phyloP scores from a whole-genome alignment of 345 rosid genomes.

The Eucalyptus microcorys region DNA sequence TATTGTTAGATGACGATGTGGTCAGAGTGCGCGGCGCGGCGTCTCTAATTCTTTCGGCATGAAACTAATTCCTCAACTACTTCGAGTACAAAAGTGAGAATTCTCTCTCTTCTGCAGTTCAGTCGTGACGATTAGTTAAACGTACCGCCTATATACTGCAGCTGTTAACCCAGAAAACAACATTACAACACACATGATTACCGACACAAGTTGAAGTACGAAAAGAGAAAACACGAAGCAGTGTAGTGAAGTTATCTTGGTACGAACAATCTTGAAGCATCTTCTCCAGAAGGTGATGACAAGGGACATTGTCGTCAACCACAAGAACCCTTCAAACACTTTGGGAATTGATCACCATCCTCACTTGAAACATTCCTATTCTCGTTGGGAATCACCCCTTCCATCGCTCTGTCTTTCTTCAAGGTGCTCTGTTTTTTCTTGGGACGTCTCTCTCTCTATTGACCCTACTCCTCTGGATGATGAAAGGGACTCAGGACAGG shows the following conservation, averaged over 20 bases:
- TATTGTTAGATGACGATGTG: background rate
- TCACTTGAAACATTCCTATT: background rate
- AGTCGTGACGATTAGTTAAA: background rate
- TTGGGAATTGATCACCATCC: background rate
- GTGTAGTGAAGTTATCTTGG: background rate
- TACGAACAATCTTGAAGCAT: background rate
- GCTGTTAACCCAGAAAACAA: background rate
- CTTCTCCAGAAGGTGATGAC: background rate
- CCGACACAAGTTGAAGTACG: fast-evolving
- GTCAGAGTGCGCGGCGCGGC: background rate
- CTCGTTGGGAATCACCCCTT: background rate
- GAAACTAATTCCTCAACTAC: background rate
- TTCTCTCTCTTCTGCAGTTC: background rate
- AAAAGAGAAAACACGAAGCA: background rate
- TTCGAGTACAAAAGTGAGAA: background rate
- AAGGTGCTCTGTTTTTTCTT: background rate
- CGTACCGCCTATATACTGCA: fast-evolving
- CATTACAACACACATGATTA: fast-evolving
- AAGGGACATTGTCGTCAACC: background rate
- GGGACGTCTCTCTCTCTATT: background rate
- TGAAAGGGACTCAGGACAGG: background rate
- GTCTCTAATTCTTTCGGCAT: background rate
- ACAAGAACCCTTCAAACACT: background rate
- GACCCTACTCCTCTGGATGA: fast-evolving
- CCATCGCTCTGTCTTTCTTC: background rate